Conservation (phyloP, 164 flowering plant genomes). For the Chimonanthus salicifolius region DNA sequence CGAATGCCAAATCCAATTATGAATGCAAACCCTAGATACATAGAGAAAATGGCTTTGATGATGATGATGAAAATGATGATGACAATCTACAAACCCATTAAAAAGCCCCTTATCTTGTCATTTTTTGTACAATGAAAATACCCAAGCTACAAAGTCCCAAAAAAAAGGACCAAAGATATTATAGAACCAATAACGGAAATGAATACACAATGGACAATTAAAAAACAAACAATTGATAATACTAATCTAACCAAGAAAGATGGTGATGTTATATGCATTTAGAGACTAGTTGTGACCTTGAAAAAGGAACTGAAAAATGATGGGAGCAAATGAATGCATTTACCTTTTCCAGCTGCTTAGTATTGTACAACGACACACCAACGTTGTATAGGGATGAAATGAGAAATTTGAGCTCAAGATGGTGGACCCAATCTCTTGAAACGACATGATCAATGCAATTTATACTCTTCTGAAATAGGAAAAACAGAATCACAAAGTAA, state of each 20-base stretch:
- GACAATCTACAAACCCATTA: no score
- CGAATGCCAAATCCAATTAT: no score
- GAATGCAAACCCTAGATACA: no score
- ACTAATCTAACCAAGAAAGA: not conserved
- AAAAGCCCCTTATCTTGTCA: no score
- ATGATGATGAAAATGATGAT: no score
- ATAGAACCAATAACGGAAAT: no score
- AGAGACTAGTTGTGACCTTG: not conserved
- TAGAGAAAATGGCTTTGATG: no score
- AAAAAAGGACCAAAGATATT: no score
- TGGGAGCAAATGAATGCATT: not conserved
- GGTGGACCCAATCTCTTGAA: constrained; percentile 48
- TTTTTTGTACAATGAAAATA: no score
- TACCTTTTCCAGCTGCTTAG: constrained; percentile 62
- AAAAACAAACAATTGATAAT: not conserved
- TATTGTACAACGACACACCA: constrained; percentile 53
- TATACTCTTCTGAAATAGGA: constrained; percentile 41
- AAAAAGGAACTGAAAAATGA: not conserved
- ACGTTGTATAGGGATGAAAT: constrained; percentile 48
- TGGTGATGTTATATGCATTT: no score
- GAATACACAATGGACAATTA: not conserved
- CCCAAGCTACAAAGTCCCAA: not conserved
- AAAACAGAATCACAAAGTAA: constrained; percentile 8
- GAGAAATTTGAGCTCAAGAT: constrained; percentile 47
- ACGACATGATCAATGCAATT: constrained; percentile 36